phyloP scores from a whole-genome alignment of 192 early-diverging fungal genomes.

The Pilaira anomala region DNA sequence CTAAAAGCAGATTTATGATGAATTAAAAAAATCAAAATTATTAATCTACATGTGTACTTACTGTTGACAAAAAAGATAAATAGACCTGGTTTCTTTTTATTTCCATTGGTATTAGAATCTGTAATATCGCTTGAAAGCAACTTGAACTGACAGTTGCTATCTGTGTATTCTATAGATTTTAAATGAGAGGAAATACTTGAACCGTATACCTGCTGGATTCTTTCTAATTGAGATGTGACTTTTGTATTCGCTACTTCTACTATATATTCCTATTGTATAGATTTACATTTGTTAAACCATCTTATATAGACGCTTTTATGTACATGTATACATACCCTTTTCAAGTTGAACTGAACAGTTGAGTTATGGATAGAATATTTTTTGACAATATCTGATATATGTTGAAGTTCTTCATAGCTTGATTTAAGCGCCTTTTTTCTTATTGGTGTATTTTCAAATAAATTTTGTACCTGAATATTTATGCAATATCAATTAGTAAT shows the following conservation, averaged over 20 bases:
- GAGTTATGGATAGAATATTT: slow-evolving; percentile 14
- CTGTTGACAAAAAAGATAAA: slow-evolving; percentile 15
- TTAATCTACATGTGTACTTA: too few species aligned
- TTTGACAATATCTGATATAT: not conserved
- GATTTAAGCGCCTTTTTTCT: slow-evolving; percentile 2
- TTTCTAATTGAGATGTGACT: not conserved
- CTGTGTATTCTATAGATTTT: not conserved
- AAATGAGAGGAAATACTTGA: not conserved
- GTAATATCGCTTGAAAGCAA: not conserved
- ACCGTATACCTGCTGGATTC: not conserved
- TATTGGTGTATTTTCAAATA: slow-evolving; percentile 6
- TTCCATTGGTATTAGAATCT: not conserved
- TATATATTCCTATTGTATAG: too few species aligned
- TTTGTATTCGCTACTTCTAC: too few species aligned
- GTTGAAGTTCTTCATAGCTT: not conserved
- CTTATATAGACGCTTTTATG: too few species aligned
- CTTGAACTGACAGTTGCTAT: not conserved
- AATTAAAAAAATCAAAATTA: too few species aligned
- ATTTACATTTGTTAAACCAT: not conserved
- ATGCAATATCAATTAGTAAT: not conserved
- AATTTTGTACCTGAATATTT: not conserved
- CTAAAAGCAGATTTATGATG: not conserved
- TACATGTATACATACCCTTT: slow-evolving; percentile 4
- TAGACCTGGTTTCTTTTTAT: not conserved
- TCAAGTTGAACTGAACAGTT: not conserved